Percentiles rank a stretch among this genome's conserved stretches.
phyloP scores from a whole-genome alignment of 306 rosid species.

The Trichosanthes truncata region DNA sequence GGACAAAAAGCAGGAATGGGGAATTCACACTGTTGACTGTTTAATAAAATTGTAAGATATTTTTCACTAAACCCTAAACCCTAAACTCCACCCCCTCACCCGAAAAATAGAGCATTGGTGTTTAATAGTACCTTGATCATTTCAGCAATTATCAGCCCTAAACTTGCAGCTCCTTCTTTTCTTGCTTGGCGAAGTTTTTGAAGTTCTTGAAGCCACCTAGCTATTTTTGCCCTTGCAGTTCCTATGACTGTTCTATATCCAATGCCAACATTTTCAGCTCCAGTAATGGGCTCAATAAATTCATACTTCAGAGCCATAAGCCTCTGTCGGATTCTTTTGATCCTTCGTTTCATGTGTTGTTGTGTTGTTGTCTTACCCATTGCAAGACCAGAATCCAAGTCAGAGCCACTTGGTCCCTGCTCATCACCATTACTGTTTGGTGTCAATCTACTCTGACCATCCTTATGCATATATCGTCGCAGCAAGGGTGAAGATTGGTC shows the following conservation, averaged over 20 bases:
- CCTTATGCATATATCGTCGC: slow-evolving; percentile 62
- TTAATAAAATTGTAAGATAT: background rate
- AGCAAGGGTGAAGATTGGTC: slow-evolving; percentile 86
- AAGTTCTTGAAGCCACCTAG: slow-evolving; percentile 98
- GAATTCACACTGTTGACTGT: background rate
- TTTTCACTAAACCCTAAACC: background rate
- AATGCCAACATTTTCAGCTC: slow-evolving; percentile 78
- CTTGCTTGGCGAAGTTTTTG: slow-evolving; percentile 95
- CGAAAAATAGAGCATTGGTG: background rate
- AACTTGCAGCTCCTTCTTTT: slow-evolving; percentile 96
- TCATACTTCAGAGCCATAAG: slow-evolving; percentile 97
- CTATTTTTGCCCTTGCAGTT: slow-evolving; percentile 87
- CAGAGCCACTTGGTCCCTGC: slow-evolving; percentile 47
- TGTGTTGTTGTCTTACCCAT: slow-evolving; percentile 51
- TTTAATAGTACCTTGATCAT: slow-evolving; percentile 69
- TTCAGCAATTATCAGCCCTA: slow-evolving; percentile 79
- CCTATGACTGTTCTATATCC: slow-evolving; percentile 85
- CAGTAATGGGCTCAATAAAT: slow-evolving; percentile 59
- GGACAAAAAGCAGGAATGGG: background rate
- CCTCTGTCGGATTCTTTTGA: slow-evolving; percentile 88
- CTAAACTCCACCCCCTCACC: background rate
- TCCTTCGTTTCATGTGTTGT: slow-evolving; percentile 83
- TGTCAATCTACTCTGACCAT: slow-evolving; percentile 62
- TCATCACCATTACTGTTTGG: slow-evolving; percentile 51
- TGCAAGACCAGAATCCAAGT: slow-evolving; percentile 46